Conservation (phyloP, 140 eudicot genomes). For the Oenanthe javanica region DNA sequence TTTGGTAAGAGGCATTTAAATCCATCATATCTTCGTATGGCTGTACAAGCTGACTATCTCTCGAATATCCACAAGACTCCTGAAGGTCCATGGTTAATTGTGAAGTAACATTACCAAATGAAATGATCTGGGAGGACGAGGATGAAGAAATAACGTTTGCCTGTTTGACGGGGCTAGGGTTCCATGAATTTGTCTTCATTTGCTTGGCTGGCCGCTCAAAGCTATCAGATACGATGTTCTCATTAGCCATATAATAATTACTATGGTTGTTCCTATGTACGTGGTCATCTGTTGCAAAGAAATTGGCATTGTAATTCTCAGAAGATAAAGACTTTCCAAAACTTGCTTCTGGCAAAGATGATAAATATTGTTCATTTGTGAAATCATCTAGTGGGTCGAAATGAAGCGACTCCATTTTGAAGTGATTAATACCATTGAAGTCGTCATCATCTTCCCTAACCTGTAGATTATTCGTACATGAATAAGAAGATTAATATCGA, state of each 20-base stretch:
- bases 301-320: neutral
- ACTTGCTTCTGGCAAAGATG: neutral
- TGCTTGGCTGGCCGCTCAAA: slow-evolving; percentile 2
- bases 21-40: neutral
- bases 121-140: slow-evolving; percentile 2
- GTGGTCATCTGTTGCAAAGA: neutral
- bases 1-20: neutral
- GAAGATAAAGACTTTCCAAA: neutral
- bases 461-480: neutral
- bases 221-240: neutral
- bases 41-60: neutral
- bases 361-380: neutral
- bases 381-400: slow-evolving; percentile 10
- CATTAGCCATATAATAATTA: neutral
- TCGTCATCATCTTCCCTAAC: neutral
- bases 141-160: neutral
- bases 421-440: neutral
- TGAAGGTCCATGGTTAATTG: neutral
- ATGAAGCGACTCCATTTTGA: neutral
- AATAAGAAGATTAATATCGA: neutral
- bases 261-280: neutral
- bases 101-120: slow-evolving; percentile 1
- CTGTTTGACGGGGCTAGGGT: slow-evolving; percentile 2
- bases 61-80: neutral
- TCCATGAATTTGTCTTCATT: neutral